These are phyloP conservation scores for Talaromyces sp. DNA, from an alignment of 2,329 filamentous ascomycete species.

Conservation along the genomic window DNA sequence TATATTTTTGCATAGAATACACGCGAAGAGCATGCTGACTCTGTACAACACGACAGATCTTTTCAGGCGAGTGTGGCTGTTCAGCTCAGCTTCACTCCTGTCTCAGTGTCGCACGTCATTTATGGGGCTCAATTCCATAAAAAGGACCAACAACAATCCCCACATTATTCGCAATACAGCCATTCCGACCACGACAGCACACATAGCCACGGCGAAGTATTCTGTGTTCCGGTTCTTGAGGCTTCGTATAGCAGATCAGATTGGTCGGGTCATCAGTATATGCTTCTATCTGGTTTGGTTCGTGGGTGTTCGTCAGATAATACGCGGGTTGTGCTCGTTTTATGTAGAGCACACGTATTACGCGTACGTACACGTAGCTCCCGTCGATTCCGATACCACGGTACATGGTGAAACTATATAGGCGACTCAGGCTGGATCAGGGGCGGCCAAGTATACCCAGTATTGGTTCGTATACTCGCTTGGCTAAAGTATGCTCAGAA, in stretches of 20 bases:
- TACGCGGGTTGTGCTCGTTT: not conserved
- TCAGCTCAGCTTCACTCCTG: not conserved
- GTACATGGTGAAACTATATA: not conserved
- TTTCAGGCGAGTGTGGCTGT: not conserved
- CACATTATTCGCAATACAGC: not conserved
- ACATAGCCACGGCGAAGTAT: not conserved
- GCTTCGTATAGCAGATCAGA: not conserved
- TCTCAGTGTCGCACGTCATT: not conserved
- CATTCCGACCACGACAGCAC: not conserved
- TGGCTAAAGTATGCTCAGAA: not conserved
- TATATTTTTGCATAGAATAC: not conserved
- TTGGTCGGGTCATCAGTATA: not conserved
- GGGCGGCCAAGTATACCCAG: not conserved
- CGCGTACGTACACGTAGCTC: not conserved
- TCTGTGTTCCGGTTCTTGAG: not conserved
- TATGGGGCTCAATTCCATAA: not conserved
- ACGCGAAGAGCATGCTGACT: not conserved
- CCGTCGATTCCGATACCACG: not conserved
- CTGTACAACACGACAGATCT: not conserved
- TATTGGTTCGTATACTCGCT: not conserved
- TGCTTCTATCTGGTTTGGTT: not conserved
- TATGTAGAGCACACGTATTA: not conserved
- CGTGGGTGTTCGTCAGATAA: not conserved
- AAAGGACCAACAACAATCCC: not conserved
- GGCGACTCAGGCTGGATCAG: not conserved